Evolutionary conservation across 2,329 filamentous ascomycete species (phyloP), one percentile per base, ranked within the genome.

Genomic region (Fusarium falciforme): DNA sequence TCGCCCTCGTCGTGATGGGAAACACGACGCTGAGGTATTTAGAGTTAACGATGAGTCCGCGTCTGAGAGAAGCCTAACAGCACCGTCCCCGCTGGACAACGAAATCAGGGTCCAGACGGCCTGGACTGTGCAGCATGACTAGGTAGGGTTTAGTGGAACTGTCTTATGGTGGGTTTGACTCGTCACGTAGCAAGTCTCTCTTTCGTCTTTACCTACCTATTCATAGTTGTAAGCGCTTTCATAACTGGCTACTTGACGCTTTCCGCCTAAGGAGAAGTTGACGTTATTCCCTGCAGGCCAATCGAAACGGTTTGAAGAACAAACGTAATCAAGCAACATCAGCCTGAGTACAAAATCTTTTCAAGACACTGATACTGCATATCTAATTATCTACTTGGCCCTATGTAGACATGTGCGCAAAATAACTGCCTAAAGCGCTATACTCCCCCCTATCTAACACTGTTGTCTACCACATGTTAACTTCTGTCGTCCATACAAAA

Each of bases 401-500:
- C 7, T 38, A 9, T 9, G 8, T 38, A 38, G 16, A 38, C 17
- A 17, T 38, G 35, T 17, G 35, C 35, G 7, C 35, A 38, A 38
- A 17, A 35, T 14, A 38, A 38, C 14, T 6, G 6, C 35, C 6
- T 17, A 16, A 17, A 16, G 4, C 35, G 35, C 16, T 17, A 38
- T 17, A 17, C 35, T 17, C 8, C 6, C 5, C 22, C 16, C 25
- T 6, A 6, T 27, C 5, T 27, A 27, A 27, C 25, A 6, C 25
- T 27, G 25, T 27, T 27, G 25, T 27, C 25, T 27, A 27, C 25
- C 25, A 25, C 14, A 49, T 11, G 49, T 9, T 11, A 31, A n/a
- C 4, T 20, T 20, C 6, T 20, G 31, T 54, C 27, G 17, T 54
- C 49, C 17, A 54, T 54, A 25, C 5, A 67, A 31, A 79, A 78